Base-by-base conservation (phyloP, 2,329 filamentous ascomycete species). In the Neocucurbitaria cava region DNA sequence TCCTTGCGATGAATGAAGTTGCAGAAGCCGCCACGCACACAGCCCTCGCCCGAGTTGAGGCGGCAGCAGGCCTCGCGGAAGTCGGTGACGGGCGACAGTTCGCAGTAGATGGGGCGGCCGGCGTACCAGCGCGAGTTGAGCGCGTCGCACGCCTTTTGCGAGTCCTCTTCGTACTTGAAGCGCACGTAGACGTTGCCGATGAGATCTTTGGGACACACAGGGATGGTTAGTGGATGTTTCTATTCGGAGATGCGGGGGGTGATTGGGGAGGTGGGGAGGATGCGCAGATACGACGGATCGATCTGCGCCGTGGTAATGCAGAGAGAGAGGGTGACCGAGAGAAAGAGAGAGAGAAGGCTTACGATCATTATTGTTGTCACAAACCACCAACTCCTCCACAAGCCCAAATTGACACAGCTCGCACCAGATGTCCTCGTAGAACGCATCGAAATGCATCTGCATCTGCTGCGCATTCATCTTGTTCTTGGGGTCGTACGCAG, bases 351-450 rank as follows among this genome's bases (percentile, higher is more conserved):
- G n/a, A n/a, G n/a, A n/a, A n/a, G n/a, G n/a, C n/a, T n/a, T 77
- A 91, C 88, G 94, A 76, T 99, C 95, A 80, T 99, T 99, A 80
- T 98, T 98, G 79, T 99, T 99, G 81, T 99, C 95, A 80, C 95
- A 99, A 2, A 99, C 94, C 11, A 99, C 95, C 11, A 99, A 86
- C 81, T 99, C 95, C 80, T 99, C 95, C 31, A 98, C 84, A 80
- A 98, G 92, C 66, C 95, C 95, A 77, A 96, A 99, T 80, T 96
- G 66, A 89, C 95, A 98, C 83, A 99, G 91, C 85, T 99, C 95
- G 81, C 94, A 98, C 94, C 95, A 99, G 65, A 99, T 92, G 77
- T 99, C 95, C 82, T 99, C 95, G 83, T 99, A 99, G 79, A 99
- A 99, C 72, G 95, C 95, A 79, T 99, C 95, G 76, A 99, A 99